phyloP scores from a whole-genome alignment of 495 filamentous ascomycete species.

The Lophiostoma macrostomum region DNA sequence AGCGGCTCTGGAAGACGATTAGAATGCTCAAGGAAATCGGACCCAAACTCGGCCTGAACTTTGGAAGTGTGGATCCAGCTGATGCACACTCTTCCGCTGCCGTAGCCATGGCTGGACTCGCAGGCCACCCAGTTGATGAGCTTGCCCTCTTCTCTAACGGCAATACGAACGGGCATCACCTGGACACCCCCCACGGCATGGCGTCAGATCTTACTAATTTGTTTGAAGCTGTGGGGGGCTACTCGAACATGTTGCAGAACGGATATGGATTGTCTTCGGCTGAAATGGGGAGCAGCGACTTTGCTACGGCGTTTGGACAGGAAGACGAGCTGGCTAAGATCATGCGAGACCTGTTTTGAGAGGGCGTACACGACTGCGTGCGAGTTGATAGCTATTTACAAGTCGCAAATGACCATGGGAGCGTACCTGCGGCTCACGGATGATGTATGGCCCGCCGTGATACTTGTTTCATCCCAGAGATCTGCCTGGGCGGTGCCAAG shows the following conservation, averaged over 20 bases:
- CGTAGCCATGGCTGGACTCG: constrained; percentile 70
- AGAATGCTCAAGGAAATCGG: constrained; percentile 75
- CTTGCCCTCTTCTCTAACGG: constrained; percentile 52
- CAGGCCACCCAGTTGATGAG: constrained; percentile 65
- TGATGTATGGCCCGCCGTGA: no score
- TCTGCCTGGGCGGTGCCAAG: no score
- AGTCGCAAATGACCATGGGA: no score
- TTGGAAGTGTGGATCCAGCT: constrained; percentile 35
- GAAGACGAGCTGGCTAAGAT: constrained; percentile 64
- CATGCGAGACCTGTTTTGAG: constrained; percentile 62
- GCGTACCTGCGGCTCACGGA: no score
- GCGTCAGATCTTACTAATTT: constrained; percentile 65
- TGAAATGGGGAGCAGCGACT: constrained; percentile 47
- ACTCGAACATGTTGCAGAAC: constrained; percentile 47
- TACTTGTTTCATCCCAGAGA: no score
- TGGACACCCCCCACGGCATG: constrained; percentile 45
- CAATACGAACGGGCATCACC: constrained; percentile 18
- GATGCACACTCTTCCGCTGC: constrained; percentile 66
- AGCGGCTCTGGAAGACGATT: constrained; percentile 79
- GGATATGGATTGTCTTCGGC: constrained; percentile 21
- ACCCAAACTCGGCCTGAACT: constrained; percentile 67
- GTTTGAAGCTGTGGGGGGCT: constrained; percentile 68
- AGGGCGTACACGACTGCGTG: no score
- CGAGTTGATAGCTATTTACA: no score
- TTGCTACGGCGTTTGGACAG: constrained; percentile 52